These are phyloP conservation scores for Pyrenochaeta sp. DNA, from an alignment of 2,329 filamentous ascomycete genomes.

Conservation along the genomic window DNA sequence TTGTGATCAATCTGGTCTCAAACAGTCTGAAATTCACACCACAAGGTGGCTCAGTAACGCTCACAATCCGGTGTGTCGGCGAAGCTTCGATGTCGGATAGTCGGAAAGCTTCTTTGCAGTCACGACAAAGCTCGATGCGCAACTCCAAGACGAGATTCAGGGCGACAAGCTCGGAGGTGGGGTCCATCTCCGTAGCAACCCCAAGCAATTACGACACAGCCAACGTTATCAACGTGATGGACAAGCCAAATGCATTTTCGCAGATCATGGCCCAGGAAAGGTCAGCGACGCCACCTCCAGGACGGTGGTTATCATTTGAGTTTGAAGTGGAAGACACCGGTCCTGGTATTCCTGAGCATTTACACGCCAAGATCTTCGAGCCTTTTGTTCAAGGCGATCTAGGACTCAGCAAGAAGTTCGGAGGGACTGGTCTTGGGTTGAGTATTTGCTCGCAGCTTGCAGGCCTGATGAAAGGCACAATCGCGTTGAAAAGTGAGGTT, in stretches of 20 bases:
- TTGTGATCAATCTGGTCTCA: slow-evolving; percentile 92
- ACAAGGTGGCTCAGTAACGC: slow-evolving; percentile 74
- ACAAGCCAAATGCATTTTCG: slow-evolving; percentile 48
- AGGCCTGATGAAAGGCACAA: slow-evolving; percentile 80
- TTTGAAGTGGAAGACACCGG: slow-evolving; percentile 91
- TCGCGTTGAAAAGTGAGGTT: slow-evolving; percentile 74
- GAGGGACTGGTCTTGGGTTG: slow-evolving; percentile 85
- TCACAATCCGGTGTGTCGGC: slow-evolving; percentile 77
- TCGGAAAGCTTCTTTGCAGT: slow-evolving; percentile 57
- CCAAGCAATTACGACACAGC: slow-evolving; percentile 51
- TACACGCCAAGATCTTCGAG: slow-evolving; percentile 87
- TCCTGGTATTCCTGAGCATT: slow-evolving; percentile 79
- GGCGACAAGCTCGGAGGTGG: slow-evolving; percentile 43
- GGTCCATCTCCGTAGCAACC: slow-evolving; percentile 35
- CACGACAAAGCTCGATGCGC: slow-evolving; percentile 50
- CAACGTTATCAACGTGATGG: slow-evolving; percentile 55
- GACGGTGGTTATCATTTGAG: slow-evolving; percentile 77
- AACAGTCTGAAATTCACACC: slow-evolving; percentile 94
- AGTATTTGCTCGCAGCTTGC: slow-evolving; percentile 91
- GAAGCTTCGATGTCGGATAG: slow-evolving; percentile 59
- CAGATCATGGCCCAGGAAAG: slow-evolving; percentile 49
- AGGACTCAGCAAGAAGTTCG: slow-evolving; percentile 87
- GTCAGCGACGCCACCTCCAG: slow-evolving; percentile 60
- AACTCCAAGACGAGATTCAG: slow-evolving; percentile 43
- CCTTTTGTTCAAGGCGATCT: slow-evolving; percentile 95